Evolutionary conservation across 305 asterid genomes (phyloP), one percentile per base, ranked within the genome.

Genomic region (Fraxinus sp.): DNA sequence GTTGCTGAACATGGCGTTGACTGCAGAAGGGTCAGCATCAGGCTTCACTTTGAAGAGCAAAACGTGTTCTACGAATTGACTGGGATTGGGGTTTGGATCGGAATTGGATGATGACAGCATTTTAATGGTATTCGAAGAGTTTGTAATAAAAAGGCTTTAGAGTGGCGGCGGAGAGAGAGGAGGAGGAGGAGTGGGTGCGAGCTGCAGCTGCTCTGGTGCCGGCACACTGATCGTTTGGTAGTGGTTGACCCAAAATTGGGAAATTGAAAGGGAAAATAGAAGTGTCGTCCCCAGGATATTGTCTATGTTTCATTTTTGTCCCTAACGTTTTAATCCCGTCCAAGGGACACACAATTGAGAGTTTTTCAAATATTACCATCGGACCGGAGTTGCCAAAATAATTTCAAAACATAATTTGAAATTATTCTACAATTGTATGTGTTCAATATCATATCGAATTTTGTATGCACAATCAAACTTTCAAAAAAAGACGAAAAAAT

Each of bases 1-100:
- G 86, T 93, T 92, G 87, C 44, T 72, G 87, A 90, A 74, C 98
- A 94, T 93, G 82, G 92, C 91, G 87, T 74, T 55, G 88, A 93
- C 88, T 79, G 90, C 92, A 71, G 95, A 87, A 3, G 92, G 87
- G n/a, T 89, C 95, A 10, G 87, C 85, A 28, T 77, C 86, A 49
- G 97, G 90, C 81, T 89, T 93, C 76, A 88, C 92, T 86, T 92
- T 95, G 90, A 95, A 90, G 37, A 95, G 95, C 73, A 95, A 97
- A 76, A 94, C 85, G 90, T 94, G 99, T 79, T 95, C 98, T 86
- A 94, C 80, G 89, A 94, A 83, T 78, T 89, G 94, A 30, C 55
- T 57, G 7, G 74, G 49, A 30, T 62, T 59, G 35, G 85, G 36
- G n/a, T 76, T 73, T 75, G 62, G 62, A 16, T 52, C 9, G 62